A percentile compares a stretch with the other conserved stretches of the same genome.
Evolutionary conservation across 257 asterid species (phyloP).

Genomic region (Salvia rosmarinus): DNA sequence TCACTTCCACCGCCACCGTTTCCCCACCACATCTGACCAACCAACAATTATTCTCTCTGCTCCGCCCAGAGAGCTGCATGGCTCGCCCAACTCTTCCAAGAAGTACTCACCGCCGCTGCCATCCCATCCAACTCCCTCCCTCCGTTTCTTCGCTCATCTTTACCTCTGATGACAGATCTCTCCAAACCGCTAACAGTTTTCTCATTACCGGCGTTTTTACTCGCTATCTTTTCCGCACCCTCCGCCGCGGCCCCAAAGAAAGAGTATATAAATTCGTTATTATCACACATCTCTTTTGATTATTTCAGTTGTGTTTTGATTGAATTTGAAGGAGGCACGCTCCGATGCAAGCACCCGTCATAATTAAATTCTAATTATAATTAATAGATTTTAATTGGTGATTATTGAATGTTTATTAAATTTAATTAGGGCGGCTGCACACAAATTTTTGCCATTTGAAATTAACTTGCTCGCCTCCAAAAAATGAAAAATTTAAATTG

Average conservation of each 20-base stretch:
- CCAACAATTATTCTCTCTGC: slow-evolving; percentile 24
- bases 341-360: too few relatives aligned
- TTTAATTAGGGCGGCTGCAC: too few relatives aligned
- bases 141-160: slow-evolving; percentile 43
- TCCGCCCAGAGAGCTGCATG: slow-evolving; percentile 37
- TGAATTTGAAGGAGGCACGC: neutral
- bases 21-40: slow-evolving; percentile 21
- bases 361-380: too few relatives aligned
- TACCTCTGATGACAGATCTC: slow-evolving; percentile 45
- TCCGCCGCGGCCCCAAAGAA: slow-evolving; percentile 86
- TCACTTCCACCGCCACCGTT: slow-evolving; percentile 31
- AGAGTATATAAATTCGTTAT: slow-evolving; percentile 13
- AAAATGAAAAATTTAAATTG: too few relatives aligned
- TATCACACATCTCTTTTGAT: neutral
- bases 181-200: slow-evolving; percentile 79
- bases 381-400: too few relatives aligned
- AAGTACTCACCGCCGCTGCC: slow-evolving; percentile 29
- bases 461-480: too few relatives aligned
- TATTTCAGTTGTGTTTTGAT: neutral
- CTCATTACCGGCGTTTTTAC: slow-evolving; percentile 82
- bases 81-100: slow-evolving; percentile 40
- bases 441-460: too few relatives aligned
- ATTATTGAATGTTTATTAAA: too few relatives aligned
- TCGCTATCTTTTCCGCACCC: slow-evolving; percentile 73
- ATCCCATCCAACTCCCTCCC: slow-evolving; percentile 52